Base-by-base conservation (phyloP, 169 alveolate species). In the Babesia ovis region DNA sequence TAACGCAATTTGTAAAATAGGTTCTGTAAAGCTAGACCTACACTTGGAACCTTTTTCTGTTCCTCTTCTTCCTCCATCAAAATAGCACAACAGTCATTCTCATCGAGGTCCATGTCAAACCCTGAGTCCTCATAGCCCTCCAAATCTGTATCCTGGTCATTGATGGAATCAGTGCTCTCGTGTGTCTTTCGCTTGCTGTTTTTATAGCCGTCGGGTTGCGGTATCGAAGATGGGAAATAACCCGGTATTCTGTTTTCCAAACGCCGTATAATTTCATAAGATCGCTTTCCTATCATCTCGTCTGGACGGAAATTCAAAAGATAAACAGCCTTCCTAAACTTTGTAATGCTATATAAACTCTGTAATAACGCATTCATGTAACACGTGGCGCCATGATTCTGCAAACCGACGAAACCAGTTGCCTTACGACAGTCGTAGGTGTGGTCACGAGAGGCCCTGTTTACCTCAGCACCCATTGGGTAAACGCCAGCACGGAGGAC, bases 331-430 rank as follows among this genome's bases (percentile, higher is more conserved):
- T 96, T 93, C 66, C 99, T 88, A 81, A 97, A 97, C 45, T 96
- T 90, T 18, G 98, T 98, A 31, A 96, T 94, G 95, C 97, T 98
- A 80, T 91, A 98, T 8, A 98, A 88, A 64, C 97, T 94, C 86
- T 98, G 98, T 53, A 98, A 89, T 37, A 97, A 89, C 37, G 99
- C 97, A 84, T 97, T 98, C 99, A 98, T 96, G 84, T 98, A 98
- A 91, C 99, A 98, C 14, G 99, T 97, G 57, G 99, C 98, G 11
- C 99, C 99, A 51, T 95, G 95, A 82, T 96, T 97, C 62, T 94
- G 92, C 46, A 96, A 64, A 2, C 99, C 99, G 22, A 96, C 98
- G 81, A 85, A 95, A 1, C 99, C 99, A 16, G 98, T 93, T 16
- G 91, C 82, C 4, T 91, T 70, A 66, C 95, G 90, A 66, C 92